Conservation (phyloP, 179 eudicot species). For the Silene vulgaris region DNA sequence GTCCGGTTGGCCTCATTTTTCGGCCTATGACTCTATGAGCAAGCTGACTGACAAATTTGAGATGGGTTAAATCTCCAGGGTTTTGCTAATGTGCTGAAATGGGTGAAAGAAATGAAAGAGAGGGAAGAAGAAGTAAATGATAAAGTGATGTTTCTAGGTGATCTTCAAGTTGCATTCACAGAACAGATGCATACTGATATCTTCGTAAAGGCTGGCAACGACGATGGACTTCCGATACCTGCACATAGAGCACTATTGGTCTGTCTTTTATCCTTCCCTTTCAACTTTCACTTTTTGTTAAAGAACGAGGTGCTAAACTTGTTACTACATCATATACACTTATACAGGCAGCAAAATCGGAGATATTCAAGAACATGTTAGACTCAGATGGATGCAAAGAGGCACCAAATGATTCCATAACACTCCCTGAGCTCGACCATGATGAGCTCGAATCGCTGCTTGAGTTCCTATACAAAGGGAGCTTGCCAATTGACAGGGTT, state of each 20-base stretch:
- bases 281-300: no score
- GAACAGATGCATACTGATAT: constrained; percentile 75
- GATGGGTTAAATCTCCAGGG: constrained; percentile 35
- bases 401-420: constrained; percentile 52
- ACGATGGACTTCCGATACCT: constrained; percentile 57
- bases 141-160: constrained; percentile 52
- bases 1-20: no score
- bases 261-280: constrained; percentile 6
- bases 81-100: constrained; percentile 50
- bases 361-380: constrained; percentile 73
- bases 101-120: constrained; percentile 70
- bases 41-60: no score
- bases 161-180: constrained; percentile 51
- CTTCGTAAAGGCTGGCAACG: constrained; percentile 58
- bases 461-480: constrained; percentile 70
- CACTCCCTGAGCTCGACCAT: constrained; percentile 60
- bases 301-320: background rate
- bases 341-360: constrained; percentile 68
- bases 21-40: no score
- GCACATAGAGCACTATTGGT: constrained; percentile 86
- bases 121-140: constrained; percentile 47
- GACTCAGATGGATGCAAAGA: constrained; percentile 88
- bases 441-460: constrained; percentile 64
- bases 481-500: constrained; percentile 47
- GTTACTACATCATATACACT: constrained; percentile 7